Base-by-base conservation (phyloP, 2,329 filamentous ascomycete genomes). In the Bimuria novae-zelandiae region DNA sequence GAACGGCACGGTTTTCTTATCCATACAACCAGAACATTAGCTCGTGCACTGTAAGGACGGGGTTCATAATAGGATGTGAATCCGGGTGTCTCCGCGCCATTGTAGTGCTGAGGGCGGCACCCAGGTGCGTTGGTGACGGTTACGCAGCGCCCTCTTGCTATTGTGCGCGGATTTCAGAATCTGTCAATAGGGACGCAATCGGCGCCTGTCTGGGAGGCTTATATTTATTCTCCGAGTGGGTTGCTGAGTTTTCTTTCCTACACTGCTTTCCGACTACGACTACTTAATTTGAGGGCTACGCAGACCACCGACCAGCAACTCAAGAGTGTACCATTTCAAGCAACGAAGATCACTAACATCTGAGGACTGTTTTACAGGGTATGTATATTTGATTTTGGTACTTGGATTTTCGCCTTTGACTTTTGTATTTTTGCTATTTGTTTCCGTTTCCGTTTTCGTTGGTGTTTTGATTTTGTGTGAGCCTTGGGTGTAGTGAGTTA, bases 131-230 rank as follows among this genome's bases (percentile, higher is more conserved):
- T 6, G 25, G 25, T 27, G 5, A 17, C 22, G 14, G 42, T 33
- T 23, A n/a, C 29, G 16, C 30, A 45, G 3, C 8, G 29, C n/a
- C n/a, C n/a, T n/a, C 55, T 62, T 63, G 59, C 56, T 64, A 62
- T 65, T 67, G 61, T 65, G 56, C 57, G 49, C 41, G 43, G 46
- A 56, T 65, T 63, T 59, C 57, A 62, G 54, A 43, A 45, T 45
- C 14, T 57, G 50, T 63, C 49, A 63, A 64, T 65, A 61, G 45
- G 30, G 35, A 22, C 19, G 21, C 7, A 23, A 21, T 39, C n/a
- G 43, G 41, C 2, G 50, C 30, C 30, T 35, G 43, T 10, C 16
- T 43, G n/a, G 3, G 7, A 4, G 30, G 17, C 19, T 14, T 39
- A 27, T 36, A 25, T 45, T 50, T 58, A 60, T 60, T 56, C 46